Evolutionary conservation across 1,284 basidiomycete species (phyloP).

Genomic region (Cryptococcus maquisensis): DNA sequence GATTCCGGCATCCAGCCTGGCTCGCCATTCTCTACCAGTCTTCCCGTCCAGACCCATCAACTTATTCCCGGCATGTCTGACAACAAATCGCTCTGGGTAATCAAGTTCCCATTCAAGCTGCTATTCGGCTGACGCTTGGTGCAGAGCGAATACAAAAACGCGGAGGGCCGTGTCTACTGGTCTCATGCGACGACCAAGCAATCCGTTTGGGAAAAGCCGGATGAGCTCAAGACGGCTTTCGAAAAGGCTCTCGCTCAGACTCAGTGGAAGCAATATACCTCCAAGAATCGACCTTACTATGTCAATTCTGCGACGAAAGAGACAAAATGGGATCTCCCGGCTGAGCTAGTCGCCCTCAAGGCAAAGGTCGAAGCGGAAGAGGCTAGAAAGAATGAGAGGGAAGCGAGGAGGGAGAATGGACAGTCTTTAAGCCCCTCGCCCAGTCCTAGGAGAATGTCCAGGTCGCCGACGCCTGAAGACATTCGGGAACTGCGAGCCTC

Average conservation of each 20-base stretch:
- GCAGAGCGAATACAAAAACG: conserved; percentile 45
- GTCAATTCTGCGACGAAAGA: conserved; percentile 61
- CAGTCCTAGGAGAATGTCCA: conserved; percentile 20
- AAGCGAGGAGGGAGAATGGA: not conserved
- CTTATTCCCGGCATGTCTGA: too few relatives aligned
- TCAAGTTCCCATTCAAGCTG: too few relatives aligned
- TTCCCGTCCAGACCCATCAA: too few relatives aligned
- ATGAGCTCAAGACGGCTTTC: conserved; percentile 61
- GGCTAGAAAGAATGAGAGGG: conserved; percentile 25
- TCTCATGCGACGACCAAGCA: conserved; percentile 48
- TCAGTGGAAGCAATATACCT: conserved; percentile 89
- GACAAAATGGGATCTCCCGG: conserved; percentile 80
- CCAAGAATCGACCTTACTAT: conserved; percentile 84
- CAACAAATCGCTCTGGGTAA: too few relatives aligned
- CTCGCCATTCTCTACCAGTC: too few relatives aligned
- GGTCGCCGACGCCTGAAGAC: conserved; percentile 21
- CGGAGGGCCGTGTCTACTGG: conserved; percentile 48
- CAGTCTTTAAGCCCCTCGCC: not conserved
- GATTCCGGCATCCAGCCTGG: too few relatives aligned
- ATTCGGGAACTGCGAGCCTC: conserved; percentile 13
- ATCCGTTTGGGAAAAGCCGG: conserved; percentile 51
- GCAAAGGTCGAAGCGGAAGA: conserved; percentile 76
- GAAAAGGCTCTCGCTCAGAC: conserved; percentile 84
- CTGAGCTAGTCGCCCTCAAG: conserved; percentile 72
- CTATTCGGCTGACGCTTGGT: not conserved